phyloP scores from a whole-genome alignment of 1,139 yeast species.

The Hansenula lynferdii region DNA sequence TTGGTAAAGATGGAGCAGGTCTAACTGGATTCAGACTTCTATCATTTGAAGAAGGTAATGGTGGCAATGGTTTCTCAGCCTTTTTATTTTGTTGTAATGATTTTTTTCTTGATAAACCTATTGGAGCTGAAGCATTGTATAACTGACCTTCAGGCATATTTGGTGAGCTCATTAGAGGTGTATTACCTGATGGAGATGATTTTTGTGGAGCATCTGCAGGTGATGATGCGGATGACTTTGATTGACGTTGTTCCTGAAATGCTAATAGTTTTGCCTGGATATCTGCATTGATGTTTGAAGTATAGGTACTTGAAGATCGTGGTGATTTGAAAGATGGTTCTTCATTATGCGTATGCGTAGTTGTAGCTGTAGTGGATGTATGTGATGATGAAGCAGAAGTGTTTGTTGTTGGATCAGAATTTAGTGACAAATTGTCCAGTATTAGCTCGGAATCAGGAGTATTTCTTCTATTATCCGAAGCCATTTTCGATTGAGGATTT shows the following conservation, averaged over 20 bases:
- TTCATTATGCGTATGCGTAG: neutral
- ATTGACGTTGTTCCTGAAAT: slow-evolving; percentile 56
- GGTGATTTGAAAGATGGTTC: slow-evolving; percentile 10
- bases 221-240: slow-evolving; percentile 8
- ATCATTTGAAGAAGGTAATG: slow-evolving; percentile 24
- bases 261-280: slow-evolving; percentile 74
- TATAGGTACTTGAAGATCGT: slow-evolving; percentile 11
- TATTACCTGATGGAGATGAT: slow-evolving; percentile 2
- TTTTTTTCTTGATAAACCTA: slow-evolving; percentile 4
- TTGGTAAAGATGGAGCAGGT: slow-evolving; percentile 18
- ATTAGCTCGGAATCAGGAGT: neutral
- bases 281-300: slow-evolving; percentile 46
- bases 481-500: neutral
- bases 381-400: neutral
- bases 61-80: slow-evolving; percentile 29
- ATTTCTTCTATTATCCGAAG: neutral
- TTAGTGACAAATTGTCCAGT: slow-evolving; percentile 1
- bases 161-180: slow-evolving; percentile 3
- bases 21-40: slow-evolving; percentile 12
- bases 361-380: neutral
- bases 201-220: slow-evolving; percentile 5
- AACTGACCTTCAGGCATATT: slow-evolving; percentile 1
- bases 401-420: neutral
- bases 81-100: slow-evolving; percentile 6
- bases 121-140: slow-evolving; percentile 3